phyloP scores from a whole-genome alignment of 1,139 yeast genomes.

The Suhomyces guaymorum region DNA sequence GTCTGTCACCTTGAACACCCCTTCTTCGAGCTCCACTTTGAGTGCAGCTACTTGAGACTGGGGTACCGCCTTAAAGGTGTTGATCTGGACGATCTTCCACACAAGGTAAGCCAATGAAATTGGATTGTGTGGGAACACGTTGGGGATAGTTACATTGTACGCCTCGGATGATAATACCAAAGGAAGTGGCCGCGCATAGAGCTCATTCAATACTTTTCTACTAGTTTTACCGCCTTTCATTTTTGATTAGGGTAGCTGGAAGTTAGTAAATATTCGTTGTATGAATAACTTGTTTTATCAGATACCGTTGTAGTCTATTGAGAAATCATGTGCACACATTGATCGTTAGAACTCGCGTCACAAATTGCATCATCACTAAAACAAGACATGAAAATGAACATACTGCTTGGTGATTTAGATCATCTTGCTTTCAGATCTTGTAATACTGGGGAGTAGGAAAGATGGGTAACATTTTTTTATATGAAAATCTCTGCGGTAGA shows the following conservation, averaged over 20 bases:
- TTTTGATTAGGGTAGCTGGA: no score
- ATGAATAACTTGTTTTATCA: conserved; percentile 43
- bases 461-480: no score
- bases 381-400: conserved; percentile 5
- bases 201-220: conserved; percentile 31
- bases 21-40: conserved; percentile 30
- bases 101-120: conserved; percentile 56
- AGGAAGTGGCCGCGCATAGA: conserved; percentile 51
- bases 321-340: conserved; percentile 78
- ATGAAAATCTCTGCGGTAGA: conserved; percentile 2
- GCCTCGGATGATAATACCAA: conserved; percentile 37
- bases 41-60: conserved; percentile 23
- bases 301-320: conserved; percentile 99
- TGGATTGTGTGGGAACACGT: conserved; percentile 56
- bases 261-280: no score
- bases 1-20: conserved; percentile 48
- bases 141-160: conserved; percentile 45
- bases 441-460: no score
- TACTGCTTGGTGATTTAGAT: background rate
- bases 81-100: conserved; percentile 30
- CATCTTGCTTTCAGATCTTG: no score
- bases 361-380: conserved; percentile 48
- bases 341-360: conserved; percentile 56
- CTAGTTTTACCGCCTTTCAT: conserved; percentile 22
- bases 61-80: conserved; percentile 30